phyloP scores from a whole-genome alignment of 345 rosid genomes.

The Syzygium grande region DNA sequence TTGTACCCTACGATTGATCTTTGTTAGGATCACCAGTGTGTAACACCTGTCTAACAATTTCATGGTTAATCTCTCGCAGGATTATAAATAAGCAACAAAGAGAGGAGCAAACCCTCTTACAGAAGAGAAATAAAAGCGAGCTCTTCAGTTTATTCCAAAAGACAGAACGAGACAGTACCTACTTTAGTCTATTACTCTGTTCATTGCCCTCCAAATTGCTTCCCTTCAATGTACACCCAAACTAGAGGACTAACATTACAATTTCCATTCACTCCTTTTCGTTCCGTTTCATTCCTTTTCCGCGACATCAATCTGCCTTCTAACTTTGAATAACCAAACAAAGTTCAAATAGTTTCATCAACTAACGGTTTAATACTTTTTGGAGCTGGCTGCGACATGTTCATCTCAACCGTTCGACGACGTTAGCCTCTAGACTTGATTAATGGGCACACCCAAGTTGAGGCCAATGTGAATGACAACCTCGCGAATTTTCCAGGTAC shows the following conservation, averaged over 20 bases:
- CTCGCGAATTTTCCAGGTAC: not conserved
- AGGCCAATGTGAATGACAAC: not conserved
- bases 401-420: not conserved
- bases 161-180: not conserved
- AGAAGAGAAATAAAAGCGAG: not conserved
- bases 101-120: not conserved
- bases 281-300: not conserved
- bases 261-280: not conserved
- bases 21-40: too few species aligned
- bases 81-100: not conserved
- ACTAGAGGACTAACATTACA: not conserved
- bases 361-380: not conserved
- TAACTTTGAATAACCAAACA: not conserved
- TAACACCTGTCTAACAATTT: too few species aligned
- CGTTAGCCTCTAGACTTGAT: not conserved
- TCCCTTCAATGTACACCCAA: not conserved
- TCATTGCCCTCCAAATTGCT: not conserved
- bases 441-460: not conserved
- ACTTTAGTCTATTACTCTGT: not conserved
- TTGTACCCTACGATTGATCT: too few species aligned
- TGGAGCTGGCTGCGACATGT: accelerated
- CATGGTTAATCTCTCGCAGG: not conserved
- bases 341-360: not conserved
- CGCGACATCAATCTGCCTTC: not conserved
- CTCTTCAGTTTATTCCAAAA: not conserved